A percentile compares a stretch with the other conserved stretches of the same genome.
Conservation (phyloP, 169 alveolate genomes). For the Plasmodium gallinaceum region DNA sequence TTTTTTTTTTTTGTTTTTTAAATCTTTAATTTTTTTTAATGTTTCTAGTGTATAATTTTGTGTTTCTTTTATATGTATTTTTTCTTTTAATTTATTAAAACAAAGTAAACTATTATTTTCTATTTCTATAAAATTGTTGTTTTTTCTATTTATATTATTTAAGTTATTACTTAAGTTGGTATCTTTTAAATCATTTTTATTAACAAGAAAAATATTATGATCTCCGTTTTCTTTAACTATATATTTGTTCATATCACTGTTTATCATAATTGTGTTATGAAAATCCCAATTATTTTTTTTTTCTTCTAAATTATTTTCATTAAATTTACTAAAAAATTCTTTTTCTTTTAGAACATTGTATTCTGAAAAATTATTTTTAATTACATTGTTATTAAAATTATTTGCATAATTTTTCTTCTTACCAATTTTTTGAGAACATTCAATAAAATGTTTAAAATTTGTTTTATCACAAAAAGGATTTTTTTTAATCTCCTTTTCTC, state of each 20-base stretch:
- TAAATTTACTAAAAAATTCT: not conserved
- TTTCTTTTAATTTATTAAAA: not conserved
- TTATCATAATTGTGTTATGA: constrained; percentile 2
- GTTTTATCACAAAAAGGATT: no score
- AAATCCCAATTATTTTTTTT: not conserved
- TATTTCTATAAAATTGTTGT: not conserved
- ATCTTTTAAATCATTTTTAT: constrained; percentile 6
- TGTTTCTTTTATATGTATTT: not conserved
- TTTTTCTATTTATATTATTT: not conserved
- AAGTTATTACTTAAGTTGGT: not conserved
- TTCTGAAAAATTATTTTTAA: no score
- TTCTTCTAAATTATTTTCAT: not conserved
- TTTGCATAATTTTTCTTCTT: no score
- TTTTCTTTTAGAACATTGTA: no score
- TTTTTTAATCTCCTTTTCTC: no score
- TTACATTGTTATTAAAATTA: no score
- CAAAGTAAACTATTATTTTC: not conserved
- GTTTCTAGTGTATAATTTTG: not conserved
- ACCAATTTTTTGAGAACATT: no score
- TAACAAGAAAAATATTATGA: not conserved
- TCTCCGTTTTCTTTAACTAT: not conserved
- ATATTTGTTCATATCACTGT: not conserved
- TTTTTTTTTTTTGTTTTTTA: no score
- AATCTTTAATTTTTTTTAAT: not conserved
- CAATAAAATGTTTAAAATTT: no score